Percentiles rank a stretch among this genome's conserved stretches.
Evolutionary conservation across 2,329 filamentous ascomycete species (phyloP).

Genomic region (Aspergillus niger): DNA sequence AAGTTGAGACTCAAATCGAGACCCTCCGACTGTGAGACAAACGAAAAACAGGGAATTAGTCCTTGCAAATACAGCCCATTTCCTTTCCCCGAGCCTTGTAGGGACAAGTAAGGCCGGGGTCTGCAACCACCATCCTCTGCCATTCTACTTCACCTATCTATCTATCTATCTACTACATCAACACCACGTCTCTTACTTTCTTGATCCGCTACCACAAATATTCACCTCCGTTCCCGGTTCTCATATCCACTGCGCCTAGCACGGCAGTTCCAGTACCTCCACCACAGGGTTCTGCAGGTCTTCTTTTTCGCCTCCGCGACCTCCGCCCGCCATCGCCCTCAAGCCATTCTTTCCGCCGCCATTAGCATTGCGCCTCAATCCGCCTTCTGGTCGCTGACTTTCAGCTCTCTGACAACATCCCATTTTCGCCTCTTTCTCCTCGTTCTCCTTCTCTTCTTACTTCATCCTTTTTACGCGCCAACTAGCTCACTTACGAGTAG

Average conservation of each 20-base stretch:
- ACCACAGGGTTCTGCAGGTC: background rate
- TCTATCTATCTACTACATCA: background rate
- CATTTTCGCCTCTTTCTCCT: conserved; percentile 13
- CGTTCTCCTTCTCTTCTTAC: conserved; percentile 14
- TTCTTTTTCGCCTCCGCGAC: conserved; percentile 1
- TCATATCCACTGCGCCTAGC: background rate
- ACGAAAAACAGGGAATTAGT: conserved; percentile 12
- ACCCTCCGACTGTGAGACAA: conserved; percentile 7
- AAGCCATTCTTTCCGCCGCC: background rate
- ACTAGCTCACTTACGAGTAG: conserved; percentile 1
- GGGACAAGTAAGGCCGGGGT: conserved; percentile 24
- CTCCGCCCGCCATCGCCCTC: conserved; percentile 10
- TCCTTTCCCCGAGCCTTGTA: conserved; percentile 21
- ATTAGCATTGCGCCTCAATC: conserved; percentile 18
- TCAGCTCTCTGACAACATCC: conserved; percentile 11
- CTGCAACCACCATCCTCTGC: conserved; percentile 20
- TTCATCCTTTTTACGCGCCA: conserved; percentile 5
- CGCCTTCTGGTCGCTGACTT: conserved; percentile 16
- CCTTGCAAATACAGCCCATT: conserved; percentile 17
- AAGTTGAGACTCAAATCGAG: background rate
- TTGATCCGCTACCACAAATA: background rate
- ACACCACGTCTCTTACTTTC: background rate
- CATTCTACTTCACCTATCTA: background rate
- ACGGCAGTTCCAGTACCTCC: background rate
- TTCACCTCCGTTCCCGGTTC: conserved; percentile 1